phyloP scores from a whole-genome alignment of 202 grass and related monocot genomes.

The Schoenoplectus tabernaemontani region DNA sequence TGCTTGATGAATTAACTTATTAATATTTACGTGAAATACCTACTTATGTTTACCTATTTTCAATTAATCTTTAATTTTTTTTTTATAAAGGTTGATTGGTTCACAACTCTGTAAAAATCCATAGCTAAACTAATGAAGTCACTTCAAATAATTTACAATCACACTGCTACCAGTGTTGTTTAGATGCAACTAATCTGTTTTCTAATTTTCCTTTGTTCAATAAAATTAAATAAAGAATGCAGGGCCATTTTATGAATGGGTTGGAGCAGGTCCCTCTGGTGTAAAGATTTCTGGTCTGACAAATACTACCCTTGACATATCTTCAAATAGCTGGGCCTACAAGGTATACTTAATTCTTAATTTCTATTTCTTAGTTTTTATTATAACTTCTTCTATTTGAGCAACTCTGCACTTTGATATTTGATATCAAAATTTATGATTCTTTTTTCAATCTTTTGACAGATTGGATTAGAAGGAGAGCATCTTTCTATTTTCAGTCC shows the following conservation, averaged over 20 bases:
- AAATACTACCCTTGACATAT: constrained; percentile 43
- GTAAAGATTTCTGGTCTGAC: constrained; percentile 58
- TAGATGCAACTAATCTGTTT: neutral
- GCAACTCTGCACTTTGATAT: neutral
- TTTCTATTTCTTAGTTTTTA: neutral
- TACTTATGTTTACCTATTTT: neutral
- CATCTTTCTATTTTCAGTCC: constrained; percentile 53
- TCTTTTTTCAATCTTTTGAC: constrained; percentile 13
- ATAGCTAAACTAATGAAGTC: neutral
- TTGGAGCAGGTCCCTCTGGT: constrained; percentile 67
- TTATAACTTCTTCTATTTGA: neutral
- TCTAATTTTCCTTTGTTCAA: neutral
- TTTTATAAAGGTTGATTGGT: neutral
- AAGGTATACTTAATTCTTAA: constrained; percentile 48
- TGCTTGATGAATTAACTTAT: neutral
- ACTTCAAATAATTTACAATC: neutral
- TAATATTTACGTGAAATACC: neutral
- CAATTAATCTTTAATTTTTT: neutral
- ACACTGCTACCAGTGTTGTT: neutral
- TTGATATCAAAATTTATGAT: constrained; percentile 11
- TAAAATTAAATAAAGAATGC: constrained; percentile 47
- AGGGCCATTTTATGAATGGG: constrained; percentile 81
- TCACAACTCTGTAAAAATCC: neutral
- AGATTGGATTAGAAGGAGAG: constrained; percentile 94
- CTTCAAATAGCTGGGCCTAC: constrained; percentile 55